Base-by-base conservation (phyloP, 306 rosid genomes). In the Rosa chinensis region DNA sequence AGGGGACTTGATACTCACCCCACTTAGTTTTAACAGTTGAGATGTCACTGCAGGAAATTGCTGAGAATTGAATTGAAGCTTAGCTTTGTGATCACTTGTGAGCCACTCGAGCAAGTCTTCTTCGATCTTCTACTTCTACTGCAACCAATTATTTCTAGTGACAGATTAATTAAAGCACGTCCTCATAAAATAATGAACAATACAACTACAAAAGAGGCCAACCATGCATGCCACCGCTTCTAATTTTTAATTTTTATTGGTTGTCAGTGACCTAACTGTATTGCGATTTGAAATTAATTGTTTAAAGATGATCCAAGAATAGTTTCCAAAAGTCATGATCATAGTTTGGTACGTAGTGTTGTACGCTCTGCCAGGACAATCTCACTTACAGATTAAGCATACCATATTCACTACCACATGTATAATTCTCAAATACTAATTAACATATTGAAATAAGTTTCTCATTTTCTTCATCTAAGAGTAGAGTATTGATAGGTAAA, bases 1-100 rank as follows among this genome's bases (percentile, higher is more conserved):
- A 37, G 35, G 66, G 32, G 74, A 77, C 74, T 77, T 77, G 70
- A 66, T 13, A 37, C 70, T 14, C 70, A 64, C 70, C 37, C 70
- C 70, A 37, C 16, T 6, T 17, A 16, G 21, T 35, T 32, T 5
- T 8, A 66, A 37, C 45, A 66, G 70, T 66, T 66, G 45, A 66
- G 23, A 35, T 37, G 45, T 66, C 47, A 16, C 47, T 66, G 23
- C 70, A 16, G 23, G 4, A 66, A 37, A 17, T 28, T 39, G 70
- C 17, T 37, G 70, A 25, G 10, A 32, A 25, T 21, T 28, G 8
- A 61, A 61, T 25, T 1, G 16, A 59, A 58, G 67, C 70, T 64
- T 64, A 13, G n/a, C 2, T 64, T 37, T 8, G 70, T 39, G 45
- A 35, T 39, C 21, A 37, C 45, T 66, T 35, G 70, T 6, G 70